A percentile compares a stretch with the other conserved stretches of the same genome.
These are phyloP conservation scores for Copromyces sp. DNA, from an alignment of 495 filamentous ascomycete species.

Conservation along the genomic window DNA sequence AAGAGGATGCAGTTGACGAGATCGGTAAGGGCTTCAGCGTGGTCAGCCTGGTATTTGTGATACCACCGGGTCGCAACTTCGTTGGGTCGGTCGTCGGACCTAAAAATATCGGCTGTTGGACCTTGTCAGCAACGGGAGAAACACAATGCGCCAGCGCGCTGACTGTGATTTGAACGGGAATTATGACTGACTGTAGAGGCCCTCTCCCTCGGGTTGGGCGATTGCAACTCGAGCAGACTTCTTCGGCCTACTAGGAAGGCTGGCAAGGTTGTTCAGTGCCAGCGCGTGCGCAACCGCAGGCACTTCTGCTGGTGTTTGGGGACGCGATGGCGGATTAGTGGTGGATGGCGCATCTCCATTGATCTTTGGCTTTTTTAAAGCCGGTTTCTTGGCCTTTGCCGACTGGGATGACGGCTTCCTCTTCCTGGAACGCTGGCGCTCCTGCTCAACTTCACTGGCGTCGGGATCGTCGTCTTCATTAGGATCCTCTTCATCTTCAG, in stretches of 20 bases:
- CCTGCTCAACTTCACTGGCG: constrained; percentile 34
- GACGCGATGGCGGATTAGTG: neutral
- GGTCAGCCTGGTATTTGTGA: constrained; percentile 56
- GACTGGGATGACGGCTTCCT: constrained; percentile 30
- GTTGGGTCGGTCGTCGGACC: constrained; percentile 55
- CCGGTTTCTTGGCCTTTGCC: constrained; percentile 44
- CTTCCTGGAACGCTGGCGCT: constrained; percentile 19
- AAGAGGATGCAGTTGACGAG: constrained; percentile 82
- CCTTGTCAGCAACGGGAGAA: constrained; percentile 13
- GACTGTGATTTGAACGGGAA: neutral
- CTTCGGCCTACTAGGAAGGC: constrained; percentile 51
- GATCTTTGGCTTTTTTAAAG: constrained; percentile 64
- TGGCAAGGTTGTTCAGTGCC: constrained; percentile 32
- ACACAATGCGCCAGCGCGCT: neutral
- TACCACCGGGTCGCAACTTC: constrained; percentile 78
- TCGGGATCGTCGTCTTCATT: constrained; percentile 38
- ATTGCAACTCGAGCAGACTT: constrained; percentile 41
- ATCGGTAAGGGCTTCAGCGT: constrained; percentile 60
- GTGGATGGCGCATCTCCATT: constrained; percentile 48
- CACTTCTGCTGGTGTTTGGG: neutral
- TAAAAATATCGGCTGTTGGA: constrained; percentile 65
- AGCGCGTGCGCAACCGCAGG: neutral
- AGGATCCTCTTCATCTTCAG: constrained; percentile 41
- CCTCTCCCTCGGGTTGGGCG: constrained; percentile 47
- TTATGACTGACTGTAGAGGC: constrained; percentile 60